phyloP scores from a whole-genome alignment of 129 eudicot genomes.

The Pittosporum tobira region DNA sequence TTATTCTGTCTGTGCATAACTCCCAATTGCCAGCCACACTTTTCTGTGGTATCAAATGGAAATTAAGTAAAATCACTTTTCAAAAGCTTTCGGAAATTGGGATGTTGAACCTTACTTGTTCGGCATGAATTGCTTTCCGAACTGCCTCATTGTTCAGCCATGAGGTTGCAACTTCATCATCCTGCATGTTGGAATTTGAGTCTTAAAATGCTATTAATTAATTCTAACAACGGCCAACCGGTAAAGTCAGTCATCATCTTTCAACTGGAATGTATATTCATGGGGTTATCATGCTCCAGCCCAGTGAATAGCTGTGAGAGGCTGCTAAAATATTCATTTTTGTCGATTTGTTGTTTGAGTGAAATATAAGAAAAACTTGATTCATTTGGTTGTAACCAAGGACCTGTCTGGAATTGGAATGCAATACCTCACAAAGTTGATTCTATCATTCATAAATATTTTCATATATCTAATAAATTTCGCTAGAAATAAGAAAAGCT shows the following conservation, averaged over 20 bases:
- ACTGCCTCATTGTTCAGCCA: constrained; percentile 88
- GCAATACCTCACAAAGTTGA: background rate
- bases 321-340: too few species aligned
- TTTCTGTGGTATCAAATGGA: constrained; percentile 28
- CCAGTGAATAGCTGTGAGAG: too few species aligned
- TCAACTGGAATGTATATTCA: too few species aligned
- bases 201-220: background rate
- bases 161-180: constrained; percentile 68
- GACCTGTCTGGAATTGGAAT: background rate
- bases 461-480: background rate
- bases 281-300: too few species aligned
- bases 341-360: too few species aligned
- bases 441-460: background rate
- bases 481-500: too few species aligned
- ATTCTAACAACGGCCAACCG: background rate
- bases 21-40: constrained; percentile 62
- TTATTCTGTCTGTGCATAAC: constrained; percentile 57
- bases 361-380: too few species aligned
- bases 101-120: constrained; percentile 39
- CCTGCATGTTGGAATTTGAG: constrained; percentile 26
- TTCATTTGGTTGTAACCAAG: background rate
- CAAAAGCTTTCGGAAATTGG: background rate
- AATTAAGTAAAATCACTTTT: background rate
- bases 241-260: background rate
- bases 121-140: constrained; percentile 91